Percentiles rank a stretch among this genome's conserved stretches.
Evolutionary conservation across 2,329 filamentous ascomycete genomes (phyloP).

Genomic region (Monilinia aucupariae): DNA sequence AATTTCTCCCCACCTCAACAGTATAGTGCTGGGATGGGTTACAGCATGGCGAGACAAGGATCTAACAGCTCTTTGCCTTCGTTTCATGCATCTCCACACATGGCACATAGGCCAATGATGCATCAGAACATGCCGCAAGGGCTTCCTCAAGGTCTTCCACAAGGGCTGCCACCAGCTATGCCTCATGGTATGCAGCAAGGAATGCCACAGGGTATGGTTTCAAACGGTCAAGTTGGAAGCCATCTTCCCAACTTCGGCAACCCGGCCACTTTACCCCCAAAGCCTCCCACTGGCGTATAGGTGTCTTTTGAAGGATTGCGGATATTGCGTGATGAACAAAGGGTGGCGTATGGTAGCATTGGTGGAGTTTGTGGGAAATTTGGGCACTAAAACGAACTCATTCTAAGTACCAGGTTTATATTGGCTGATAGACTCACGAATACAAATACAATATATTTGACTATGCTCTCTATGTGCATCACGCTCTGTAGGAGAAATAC

Average conservation of each 20-base stretch:
- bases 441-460: constrained; percentile 23
- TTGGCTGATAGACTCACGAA: constrained; percentile 33
- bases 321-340: constrained; percentile 29
- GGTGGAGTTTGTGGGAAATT: constrained; percentile 34
- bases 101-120: constrained; percentile 35
- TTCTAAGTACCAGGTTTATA: constrained; percentile 31
- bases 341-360: constrained; percentile 36
- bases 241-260: constrained; percentile 53
- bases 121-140: constrained; percentile 33
- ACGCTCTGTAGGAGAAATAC: not conserved
- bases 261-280: constrained; percentile 48
- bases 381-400: constrained; percentile 29
- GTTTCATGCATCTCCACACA: constrained; percentile 36
- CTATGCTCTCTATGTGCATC: not conserved
- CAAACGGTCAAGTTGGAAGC: constrained; percentile 37
- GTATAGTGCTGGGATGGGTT: constrained; percentile 33
- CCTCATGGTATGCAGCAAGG: constrained; percentile 27
- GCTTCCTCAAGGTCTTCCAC: constrained; percentile 27
- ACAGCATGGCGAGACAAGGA: constrained; percentile 36
- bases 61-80: constrained; percentile 36
- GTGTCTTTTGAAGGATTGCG: constrained; percentile 19
- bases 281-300: constrained; percentile 44
- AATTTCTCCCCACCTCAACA: constrained; percentile 33
- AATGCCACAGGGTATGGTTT: constrained; percentile 27
- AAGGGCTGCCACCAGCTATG: constrained; percentile 26